Conservation (phyloP, 2,329 filamentous ascomycete species). For the Trichothecium roseum region DNA sequence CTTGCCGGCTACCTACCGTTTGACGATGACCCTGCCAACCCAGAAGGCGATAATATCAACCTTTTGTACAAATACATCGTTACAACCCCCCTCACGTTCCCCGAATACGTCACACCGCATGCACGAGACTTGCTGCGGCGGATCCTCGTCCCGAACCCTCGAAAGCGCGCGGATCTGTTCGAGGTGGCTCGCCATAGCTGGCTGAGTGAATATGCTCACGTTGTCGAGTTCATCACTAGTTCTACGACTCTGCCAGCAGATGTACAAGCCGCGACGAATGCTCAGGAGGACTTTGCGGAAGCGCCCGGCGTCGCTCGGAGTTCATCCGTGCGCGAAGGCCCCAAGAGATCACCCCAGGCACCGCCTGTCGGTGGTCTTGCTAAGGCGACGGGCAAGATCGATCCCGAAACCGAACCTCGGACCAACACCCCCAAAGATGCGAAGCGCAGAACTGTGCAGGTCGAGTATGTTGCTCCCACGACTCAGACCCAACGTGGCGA, state of each 20-base stretch:
- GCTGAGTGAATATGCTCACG: slow-evolving; percentile 93
- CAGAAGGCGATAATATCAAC: slow-evolving; percentile 98
- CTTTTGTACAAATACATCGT: slow-evolving; percentile 99
- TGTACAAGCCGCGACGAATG: slow-evolving; percentile 64
- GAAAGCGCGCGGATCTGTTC: slow-evolving; percentile 90
- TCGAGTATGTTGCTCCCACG: slow-evolving; percentile 90
- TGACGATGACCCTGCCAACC: slow-evolving; percentile 95
- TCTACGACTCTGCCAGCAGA: slow-evolving; percentile 81
- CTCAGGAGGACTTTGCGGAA: slow-evolving; percentile 46
- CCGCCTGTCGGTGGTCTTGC: slow-evolving; percentile 51
- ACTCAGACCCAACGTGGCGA: slow-evolving; percentile 71
- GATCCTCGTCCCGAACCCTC: slow-evolving; percentile 89
- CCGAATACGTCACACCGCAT: slow-evolving; percentile 96
- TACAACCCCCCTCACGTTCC: slow-evolving; percentile 91
- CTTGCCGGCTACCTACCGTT: slow-evolving; percentile 94
- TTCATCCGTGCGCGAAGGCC: slow-evolving; percentile 80
- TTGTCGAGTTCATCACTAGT: slow-evolving; percentile 95
- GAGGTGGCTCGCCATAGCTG: slow-evolving; percentile 97
- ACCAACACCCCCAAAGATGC: slow-evolving; percentile 66
- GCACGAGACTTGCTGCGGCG: slow-evolving; percentile 84
- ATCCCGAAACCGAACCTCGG: slow-evolving; percentile 48
- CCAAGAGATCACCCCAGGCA: slow-evolving; percentile 50
- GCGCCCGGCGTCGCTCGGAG: slow-evolving; percentile 64
- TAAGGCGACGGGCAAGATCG: slow-evolving; percentile 66
- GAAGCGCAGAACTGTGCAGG: slow-evolving; percentile 89